Base-by-base conservation (phyloP, 2,329 filamentous ascomycete genomes). In the Stagonosporopsis tanaceti region DNA sequence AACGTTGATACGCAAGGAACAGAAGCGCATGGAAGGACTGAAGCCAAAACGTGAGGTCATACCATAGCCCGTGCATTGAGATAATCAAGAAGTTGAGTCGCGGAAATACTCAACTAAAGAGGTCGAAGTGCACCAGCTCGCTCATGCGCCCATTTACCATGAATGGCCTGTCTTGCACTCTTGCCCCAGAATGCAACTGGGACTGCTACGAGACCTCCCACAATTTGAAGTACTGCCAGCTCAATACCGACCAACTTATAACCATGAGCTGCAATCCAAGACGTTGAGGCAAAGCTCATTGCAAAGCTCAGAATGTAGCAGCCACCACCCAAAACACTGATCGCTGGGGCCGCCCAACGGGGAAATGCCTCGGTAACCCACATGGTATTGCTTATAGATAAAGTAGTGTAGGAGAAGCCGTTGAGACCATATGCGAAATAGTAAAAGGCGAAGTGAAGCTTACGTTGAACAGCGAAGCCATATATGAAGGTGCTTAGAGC, bases 211-310 rank as follows among this genome's bases (percentile, higher is more conserved):
- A 72, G 28, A 3, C 71, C 71, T 12, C 60, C 47, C 1, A 65
- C 41, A 17, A 78, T 52, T 60, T 81, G 59, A 61, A 79, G 53
- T 39, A 73, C 41, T 67, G 73, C 47, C 65, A 77, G 55, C 61
- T 80, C 47, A 62, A 77, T 57, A 44, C 74, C 62, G 41, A 75
- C 58, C 52, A 71, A 30, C 65, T 69, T 53, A 46, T 62, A 70
- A 0, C 69, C 70, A 22, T 74, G 69, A 6, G 63, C 52, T 0
- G 40, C 39, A 11, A 72, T 65, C 70, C 70, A 74, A 1, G 66
- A 68, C 0, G 59, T 53, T 1, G 71, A 56, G 1, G 53, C 61
- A 45, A 69, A 72, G 45, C 60, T 69, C 61, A 73, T 52, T 0
- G 45, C 44, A 38, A 70, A 73, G 48, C 58, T 63, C 2, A 67